Evolutionary conservation across 768 basidiomycete species (phyloP).

Genomic region (Pleurotus ostreatus): DNA sequence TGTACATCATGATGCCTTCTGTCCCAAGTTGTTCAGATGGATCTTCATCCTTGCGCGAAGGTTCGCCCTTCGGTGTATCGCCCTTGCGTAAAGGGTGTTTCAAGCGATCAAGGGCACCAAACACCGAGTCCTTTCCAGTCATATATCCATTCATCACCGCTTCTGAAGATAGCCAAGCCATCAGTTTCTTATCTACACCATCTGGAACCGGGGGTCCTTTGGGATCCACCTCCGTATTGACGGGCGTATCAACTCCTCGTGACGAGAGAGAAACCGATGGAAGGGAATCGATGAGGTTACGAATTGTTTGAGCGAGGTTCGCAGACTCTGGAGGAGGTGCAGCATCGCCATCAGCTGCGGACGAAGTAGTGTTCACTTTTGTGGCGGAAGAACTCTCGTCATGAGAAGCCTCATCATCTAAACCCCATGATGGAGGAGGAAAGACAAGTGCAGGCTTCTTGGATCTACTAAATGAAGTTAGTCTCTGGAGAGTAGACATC

Average conservation of each 20-base stretch:
- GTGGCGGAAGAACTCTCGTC: neutral
- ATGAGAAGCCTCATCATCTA: neutral
- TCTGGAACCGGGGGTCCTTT: conserved; percentile 22
- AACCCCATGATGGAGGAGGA: conserved; percentile 5
- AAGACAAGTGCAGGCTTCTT: conserved; percentile 6
- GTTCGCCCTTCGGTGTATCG: conserved; percentile 5
- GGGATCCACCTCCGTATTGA: conserved; percentile 3
- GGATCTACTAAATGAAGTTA: neutral
- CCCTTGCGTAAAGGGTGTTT: conserved; percentile 13
- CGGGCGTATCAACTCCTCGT: neutral
- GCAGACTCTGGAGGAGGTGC: conserved; percentile 26
- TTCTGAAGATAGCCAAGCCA: conserved; percentile 52
- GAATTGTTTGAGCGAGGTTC: conserved; percentile 48
- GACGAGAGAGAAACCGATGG: conserved; percentile 19
- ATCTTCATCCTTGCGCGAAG: conserved; percentile 14
- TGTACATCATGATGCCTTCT: conserved; percentile 67
- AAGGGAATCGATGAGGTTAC: conserved; percentile 43
- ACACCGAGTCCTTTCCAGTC: conserved; percentile 43
- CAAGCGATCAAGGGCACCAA: conserved; percentile 54
- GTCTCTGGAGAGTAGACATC: neutral
- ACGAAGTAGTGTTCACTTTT: neutral
- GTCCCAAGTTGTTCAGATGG: conserved; percentile 42
- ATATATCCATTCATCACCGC: conserved; percentile 60
- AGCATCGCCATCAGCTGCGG: neutral
- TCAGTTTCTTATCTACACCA: conserved; percentile 43